Evolutionary conservation across 2,329 filamentous ascomycete species (phyloP).

Genomic region (Colletotrichum sp.): DNA sequence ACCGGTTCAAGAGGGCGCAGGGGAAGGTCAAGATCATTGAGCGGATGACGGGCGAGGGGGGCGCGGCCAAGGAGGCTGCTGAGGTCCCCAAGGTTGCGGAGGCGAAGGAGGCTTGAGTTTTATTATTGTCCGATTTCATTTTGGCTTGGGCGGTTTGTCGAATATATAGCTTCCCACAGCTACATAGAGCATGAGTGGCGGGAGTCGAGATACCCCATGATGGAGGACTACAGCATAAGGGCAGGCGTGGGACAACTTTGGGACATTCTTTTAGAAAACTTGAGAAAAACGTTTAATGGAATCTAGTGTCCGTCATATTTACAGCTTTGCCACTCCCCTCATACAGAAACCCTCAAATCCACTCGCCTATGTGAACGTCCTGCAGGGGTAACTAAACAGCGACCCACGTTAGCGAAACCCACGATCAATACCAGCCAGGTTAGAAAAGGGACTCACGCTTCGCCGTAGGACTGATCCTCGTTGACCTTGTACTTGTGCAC

Average conservation of each 20-base stretch:
- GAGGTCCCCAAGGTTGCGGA: not conserved
- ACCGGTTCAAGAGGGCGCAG: slow-evolving; percentile 81
- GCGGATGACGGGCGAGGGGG: slow-evolving; percentile 59
- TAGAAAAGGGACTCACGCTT: slow-evolving; percentile 58
- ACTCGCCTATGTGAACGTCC: slow-evolving; percentile 59
- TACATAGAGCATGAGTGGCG: not conserved
- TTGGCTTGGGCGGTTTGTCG: not conserved
- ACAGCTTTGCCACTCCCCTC: slow-evolving; percentile 25
- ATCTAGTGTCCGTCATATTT: slow-evolving; percentile 34
- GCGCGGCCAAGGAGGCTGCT: not conserved
- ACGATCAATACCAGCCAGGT: not conserved
- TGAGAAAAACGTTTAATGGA: slow-evolving; percentile 22
- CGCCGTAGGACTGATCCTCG: slow-evolving; percentile 73
- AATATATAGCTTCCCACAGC: not conserved
- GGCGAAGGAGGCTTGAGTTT: not conserved
- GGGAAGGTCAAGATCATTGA: slow-evolving; percentile 88
- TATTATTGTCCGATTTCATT: not conserved
- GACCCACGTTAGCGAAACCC: slow-evolving; percentile 33
- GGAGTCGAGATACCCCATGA: not conserved
- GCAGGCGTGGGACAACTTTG: not conserved
- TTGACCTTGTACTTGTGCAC: slow-evolving; percentile 72
- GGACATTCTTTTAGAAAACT: not conserved
- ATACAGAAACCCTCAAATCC: slow-evolving; percentile 28
- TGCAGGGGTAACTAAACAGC: slow-evolving; percentile 64
- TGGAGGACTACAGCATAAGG: not conserved